A percentile compares a stretch with the other conserved stretches of the same genome.
phyloP scores from a whole-genome alignment of 148 eudicot genomes.

The Suaeda aralocaspica region DNA sequence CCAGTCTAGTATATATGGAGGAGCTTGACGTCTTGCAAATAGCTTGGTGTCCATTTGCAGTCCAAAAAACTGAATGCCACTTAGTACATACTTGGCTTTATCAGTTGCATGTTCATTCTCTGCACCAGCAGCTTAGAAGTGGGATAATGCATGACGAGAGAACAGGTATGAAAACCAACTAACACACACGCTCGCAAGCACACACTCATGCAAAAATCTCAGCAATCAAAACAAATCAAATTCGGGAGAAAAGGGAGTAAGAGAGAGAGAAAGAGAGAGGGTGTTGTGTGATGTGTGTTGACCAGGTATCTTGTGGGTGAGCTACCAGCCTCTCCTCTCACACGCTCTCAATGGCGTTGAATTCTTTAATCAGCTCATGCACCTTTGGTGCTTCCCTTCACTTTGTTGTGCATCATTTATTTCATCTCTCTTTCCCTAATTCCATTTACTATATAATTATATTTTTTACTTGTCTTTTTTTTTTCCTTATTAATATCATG shows the following conservation, averaged over 20 bases:
- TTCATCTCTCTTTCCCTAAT: slow-evolving; percentile 9
- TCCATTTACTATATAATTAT: neutral
- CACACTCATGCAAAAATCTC: slow-evolving; percentile 21
- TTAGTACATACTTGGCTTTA: neutral
- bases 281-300: slow-evolving; percentile 29
- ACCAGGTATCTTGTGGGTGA: slow-evolving; percentile 82
- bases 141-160: neutral
- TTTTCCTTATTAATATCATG: slow-evolving; percentile 11
- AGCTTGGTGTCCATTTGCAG: neutral
- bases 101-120: neutral
- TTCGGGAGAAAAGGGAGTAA: neutral
- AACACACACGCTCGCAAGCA: slow-evolving; percentile 21
- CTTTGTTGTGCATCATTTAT: slow-evolving; percentile 19
- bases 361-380: slow-evolving; percentile 88
- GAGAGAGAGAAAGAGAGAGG: slow-evolving; percentile 23
- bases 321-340: slow-evolving; percentile 74
- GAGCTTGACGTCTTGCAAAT: neutral
- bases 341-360: slow-evolving; percentile 93
- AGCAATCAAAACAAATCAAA: neutral
- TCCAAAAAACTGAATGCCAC: neutral
- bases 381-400: slow-evolving; percentile 39
- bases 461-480: slow-evolving; percentile 17
- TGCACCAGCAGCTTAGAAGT: neutral
- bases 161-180: slow-evolving; percentile 12
- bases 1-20: slow-evolving; percentile 9